Percentiles rank a stretch among this genome's conserved stretches.
These are phyloP conservation scores for Monosporascus sp. DNA, from an alignment of 2,329 filamentous ascomycete genomes.

Conservation along the genomic window DNA sequence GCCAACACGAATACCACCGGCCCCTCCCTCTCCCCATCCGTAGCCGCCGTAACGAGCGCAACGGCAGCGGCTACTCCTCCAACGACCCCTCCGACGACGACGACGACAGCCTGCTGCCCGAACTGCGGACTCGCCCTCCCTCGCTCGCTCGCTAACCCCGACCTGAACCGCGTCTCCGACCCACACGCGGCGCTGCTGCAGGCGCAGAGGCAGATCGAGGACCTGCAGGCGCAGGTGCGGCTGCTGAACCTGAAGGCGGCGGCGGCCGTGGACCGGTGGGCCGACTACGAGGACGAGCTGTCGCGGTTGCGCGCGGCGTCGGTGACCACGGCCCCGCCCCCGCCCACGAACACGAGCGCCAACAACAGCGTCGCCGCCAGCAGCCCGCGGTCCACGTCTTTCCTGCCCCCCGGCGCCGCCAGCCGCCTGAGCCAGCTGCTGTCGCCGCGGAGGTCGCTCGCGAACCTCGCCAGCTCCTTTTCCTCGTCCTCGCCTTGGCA, in stretches of 20 bases:
- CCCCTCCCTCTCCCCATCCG: conserved; percentile 11
- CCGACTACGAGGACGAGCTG: conserved; percentile 78
- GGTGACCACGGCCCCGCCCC: conserved; percentile 11
- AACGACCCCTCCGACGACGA: conserved; percentile 15
- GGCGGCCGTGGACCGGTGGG: conserved; percentile 58
- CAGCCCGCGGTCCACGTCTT: conserved; percentile 23
- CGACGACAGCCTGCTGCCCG: conserved; percentile 38
- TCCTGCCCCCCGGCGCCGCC: conserved; percentile 26
- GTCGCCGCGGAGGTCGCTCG: conserved; percentile 23
- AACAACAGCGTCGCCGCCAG: conserved; percentile 13
- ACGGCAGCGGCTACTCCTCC: conserved; percentile 11
- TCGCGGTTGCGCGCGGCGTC: conserved; percentile 47
- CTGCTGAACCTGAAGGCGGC: conserved; percentile 67
- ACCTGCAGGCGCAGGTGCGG: conserved; percentile 66
- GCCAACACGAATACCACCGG: conserved; percentile 23
- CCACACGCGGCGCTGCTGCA: conserved; percentile 40
- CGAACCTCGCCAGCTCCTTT: conserved; percentile 9
- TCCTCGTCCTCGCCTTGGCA: conserved; percentile 29
- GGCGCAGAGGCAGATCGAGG: conserved; percentile 57
- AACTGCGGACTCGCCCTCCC: conserved; percentile 42
- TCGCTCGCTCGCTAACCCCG: conserved; percentile 9
- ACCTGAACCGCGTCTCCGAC: conserved; percentile 19
- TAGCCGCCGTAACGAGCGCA: conserved; percentile 13
- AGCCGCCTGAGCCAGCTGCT: conserved; percentile 27
- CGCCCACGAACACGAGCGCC: conserved; percentile 3